phyloP scores from a whole-genome alignment of 2,329 filamentous ascomycete species.

The Lasiodiplodia citricola region DNA sequence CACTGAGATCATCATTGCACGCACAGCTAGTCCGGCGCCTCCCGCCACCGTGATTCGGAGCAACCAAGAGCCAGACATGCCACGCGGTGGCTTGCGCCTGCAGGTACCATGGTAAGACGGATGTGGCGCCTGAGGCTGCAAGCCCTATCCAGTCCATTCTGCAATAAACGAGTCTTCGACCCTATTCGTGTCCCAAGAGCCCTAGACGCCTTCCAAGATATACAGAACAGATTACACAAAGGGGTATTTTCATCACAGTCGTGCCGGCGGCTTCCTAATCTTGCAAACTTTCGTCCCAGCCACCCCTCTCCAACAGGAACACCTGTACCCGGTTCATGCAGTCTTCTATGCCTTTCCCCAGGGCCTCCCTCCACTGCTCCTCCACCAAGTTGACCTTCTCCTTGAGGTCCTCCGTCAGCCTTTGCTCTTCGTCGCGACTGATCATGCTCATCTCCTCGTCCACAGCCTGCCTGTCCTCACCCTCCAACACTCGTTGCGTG shows the following conservation, averaged over 20 bases:
- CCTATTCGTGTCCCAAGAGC: not conserved
- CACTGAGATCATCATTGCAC: not conserved
- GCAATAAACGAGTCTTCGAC: not conserved
- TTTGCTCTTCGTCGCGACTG: conserved; percentile 68
- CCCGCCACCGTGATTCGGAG: not conserved
- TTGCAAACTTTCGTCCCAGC: conserved; percentile 75
- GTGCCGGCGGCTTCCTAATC: conserved; percentile 38
- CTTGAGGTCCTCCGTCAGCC: conserved; percentile 84
- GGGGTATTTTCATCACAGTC: conserved; percentile 14
- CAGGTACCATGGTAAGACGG: not conserved
- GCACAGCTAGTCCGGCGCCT: not conserved
- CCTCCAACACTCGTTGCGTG: conserved; percentile 59
- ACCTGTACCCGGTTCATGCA: conserved; percentile 76
- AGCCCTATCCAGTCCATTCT: not conserved
- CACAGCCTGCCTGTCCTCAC: conserved; percentile 46
- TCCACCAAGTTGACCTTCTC: conserved; percentile 92
- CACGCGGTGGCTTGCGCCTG: not conserved
- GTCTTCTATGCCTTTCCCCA: conserved; percentile 76
- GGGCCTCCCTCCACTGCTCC: conserved; percentile 84
- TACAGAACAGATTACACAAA: conserved; percentile 15
- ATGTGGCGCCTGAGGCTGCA: not conserved
- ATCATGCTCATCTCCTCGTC: conserved; percentile 61
- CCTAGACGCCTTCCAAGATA: conserved; percentile 2
- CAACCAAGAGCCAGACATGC: not conserved
- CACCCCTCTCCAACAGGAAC: conserved; percentile 77